phyloP scores from a whole-genome alignment of 306 rosid species.

The Pterocarpus macrocarpus region DNA sequence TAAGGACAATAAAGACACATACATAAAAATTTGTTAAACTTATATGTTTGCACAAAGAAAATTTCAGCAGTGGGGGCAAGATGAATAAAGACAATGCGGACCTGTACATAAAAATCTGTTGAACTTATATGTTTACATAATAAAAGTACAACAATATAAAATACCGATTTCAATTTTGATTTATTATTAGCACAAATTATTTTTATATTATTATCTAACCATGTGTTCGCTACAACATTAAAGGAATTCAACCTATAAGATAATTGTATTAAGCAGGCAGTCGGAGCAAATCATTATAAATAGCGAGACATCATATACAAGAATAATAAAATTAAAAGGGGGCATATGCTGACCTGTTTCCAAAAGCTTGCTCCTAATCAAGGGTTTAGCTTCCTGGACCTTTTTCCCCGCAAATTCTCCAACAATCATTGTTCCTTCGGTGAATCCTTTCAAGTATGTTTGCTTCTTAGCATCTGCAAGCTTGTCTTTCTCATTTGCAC shows the following conservation, averaged over 20 bases:
- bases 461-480: constrained; percentile 93
- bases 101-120: neutral
- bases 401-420: constrained; percentile 78
- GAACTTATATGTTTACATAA: neutral
- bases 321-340: neutral
- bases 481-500: constrained; percentile 95
- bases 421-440: constrained; percentile 81
- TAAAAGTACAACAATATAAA: neutral
- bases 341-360: constrained; percentile 60
- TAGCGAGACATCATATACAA: neutral
- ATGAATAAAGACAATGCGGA: neutral
- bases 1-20: neutral
- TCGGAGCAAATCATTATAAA: neutral
- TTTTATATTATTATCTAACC: neutral
- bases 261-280: neutral
- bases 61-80: neutral
- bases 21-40: neutral
- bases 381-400: constrained; percentile 89
- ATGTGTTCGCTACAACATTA: neutral
- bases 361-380: constrained; percentile 79
- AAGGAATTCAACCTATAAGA: neutral
- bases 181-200: neutral
- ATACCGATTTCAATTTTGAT: neutral
- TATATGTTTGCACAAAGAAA: neutral
- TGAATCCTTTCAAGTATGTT: constrained; percentile 95